Evolutionary conservation across 257 asterid genomes (phyloP), one percentile per base, ranked within the genome.

Genomic region (Salvia miltiorrhiza): DNA sequence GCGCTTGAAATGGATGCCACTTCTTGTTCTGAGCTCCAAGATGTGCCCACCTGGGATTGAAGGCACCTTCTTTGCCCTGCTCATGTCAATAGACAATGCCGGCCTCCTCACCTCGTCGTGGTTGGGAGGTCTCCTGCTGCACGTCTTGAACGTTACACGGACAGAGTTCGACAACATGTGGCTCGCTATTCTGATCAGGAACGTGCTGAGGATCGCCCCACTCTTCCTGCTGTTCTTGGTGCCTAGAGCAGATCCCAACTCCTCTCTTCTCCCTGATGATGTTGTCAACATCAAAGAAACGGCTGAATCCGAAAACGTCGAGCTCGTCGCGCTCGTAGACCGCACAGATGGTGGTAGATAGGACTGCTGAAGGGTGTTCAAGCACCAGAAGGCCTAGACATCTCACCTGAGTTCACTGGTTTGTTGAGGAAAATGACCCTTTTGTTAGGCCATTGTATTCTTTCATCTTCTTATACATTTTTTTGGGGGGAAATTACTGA

Each of bases 1-100:
- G 10, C 85, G 96, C 10, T 82, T 92, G 24, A 90, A 90, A 62
- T 92, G 98, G 98, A 92, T 92, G 98, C 98, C 98, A 2, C 98
- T 90, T 60, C 96, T 90, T 23, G 97, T 92, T 49, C 83, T 92
- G 28, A 92, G 91, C 73, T 81, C 97, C 13, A 90, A 82, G 84
- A 81, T 92, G 10, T 92, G 98, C 71, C 98, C 98, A 35, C 77
- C 90, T 8, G 98, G 98, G 58, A 88, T 92, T 0, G 96, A 92
- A 69, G 98, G 98, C 67, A 90, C 97, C 0, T 87, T 92, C 67
- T 92, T 92, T n/a, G 97, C 97, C 28, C 71, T 92, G 79, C 90
- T 92, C 33, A 92, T 90, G 97, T 89, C 97, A 0, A 92, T 92
- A 7, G 98, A 92, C 54, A 92, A 92, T 62, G 79, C 91, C 13